Evolutionary conservation across 768 basidiomycete genomes (phyloP).

Genomic region (Terana coerulea): DNA sequence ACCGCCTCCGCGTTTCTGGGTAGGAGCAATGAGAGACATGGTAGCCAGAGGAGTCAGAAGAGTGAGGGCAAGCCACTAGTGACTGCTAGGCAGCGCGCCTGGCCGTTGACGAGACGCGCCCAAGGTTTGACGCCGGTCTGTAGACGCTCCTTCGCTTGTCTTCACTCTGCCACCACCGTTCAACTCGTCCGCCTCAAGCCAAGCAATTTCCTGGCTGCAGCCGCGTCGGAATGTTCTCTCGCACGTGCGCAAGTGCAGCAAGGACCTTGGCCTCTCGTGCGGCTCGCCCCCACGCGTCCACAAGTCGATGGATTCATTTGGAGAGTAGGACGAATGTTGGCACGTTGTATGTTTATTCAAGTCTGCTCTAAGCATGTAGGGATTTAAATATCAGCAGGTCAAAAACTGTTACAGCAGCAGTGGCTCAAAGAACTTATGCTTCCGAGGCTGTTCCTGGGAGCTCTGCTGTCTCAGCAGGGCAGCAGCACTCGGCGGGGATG

Average conservation of each 20-base stretch:
- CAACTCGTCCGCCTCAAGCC: background rate
- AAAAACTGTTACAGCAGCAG: background rate
- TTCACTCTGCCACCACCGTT: slow-evolving; percentile 4
- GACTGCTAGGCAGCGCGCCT: no score
- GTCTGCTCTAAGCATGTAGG: no score
- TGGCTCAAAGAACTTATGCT: background rate
- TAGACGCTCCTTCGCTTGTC: no score
- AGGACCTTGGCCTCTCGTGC: background rate
- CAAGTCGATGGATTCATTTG: background rate
- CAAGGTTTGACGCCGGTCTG: no score
- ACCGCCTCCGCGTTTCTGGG: slow-evolving; percentile 11
- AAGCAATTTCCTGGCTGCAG: no score
- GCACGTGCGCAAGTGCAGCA: background rate
- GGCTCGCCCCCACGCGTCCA: background rate
- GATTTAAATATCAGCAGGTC: background rate
- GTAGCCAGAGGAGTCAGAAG: background rate
- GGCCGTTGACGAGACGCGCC: no score
- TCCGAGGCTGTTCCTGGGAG: background rate
- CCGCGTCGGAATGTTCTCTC: background rate
- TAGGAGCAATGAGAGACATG: slow-evolving; percentile 49
- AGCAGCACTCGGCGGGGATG: background rate
- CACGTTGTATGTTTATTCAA: slow-evolving; percentile 1
- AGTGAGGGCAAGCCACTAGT: background rate
- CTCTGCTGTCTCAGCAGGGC: background rate
- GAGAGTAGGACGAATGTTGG: background rate